Conservation (phyloP, 495 filamentous ascomycete species). For the Neurospora intermedia region DNA sequence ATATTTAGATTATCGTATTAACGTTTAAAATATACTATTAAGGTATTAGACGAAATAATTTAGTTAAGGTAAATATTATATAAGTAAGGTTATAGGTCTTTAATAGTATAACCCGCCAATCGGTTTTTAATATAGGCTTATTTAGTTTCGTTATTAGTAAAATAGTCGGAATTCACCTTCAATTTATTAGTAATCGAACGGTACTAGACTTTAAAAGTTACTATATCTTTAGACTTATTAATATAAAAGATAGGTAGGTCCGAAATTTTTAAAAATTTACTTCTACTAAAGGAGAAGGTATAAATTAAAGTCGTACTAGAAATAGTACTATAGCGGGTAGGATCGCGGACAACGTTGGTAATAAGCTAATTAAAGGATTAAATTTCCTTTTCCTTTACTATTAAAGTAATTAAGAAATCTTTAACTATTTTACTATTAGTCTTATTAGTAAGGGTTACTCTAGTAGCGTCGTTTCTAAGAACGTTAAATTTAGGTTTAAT, state of each 20-base stretch:
- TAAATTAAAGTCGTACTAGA: no score
- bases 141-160: neutral
- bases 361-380: no score
- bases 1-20: neutral
- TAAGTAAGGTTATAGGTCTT: neutral
- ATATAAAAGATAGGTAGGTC: neutral
- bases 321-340: no score
- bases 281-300: no score
- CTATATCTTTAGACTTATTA: neutral
- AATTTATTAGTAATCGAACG: neutral
- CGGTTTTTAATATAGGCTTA: neutral
- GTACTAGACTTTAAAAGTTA: neutral
- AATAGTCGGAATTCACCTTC: neutral
- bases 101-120: neutral
- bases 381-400: no score
- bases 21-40: neutral
- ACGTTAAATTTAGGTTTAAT: no score
- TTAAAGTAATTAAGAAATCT: no score
- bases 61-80: neutral
- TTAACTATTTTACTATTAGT: no score
- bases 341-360: no score
- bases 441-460: no score
- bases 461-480: no score
- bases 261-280: neutral
- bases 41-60: neutral